A percentile compares a stretch with the other conserved stretches of the same genome.
Evolutionary conservation across 257 asterid genomes (phyloP).

Genomic region (Nicotiana obtusifolia): DNA sequence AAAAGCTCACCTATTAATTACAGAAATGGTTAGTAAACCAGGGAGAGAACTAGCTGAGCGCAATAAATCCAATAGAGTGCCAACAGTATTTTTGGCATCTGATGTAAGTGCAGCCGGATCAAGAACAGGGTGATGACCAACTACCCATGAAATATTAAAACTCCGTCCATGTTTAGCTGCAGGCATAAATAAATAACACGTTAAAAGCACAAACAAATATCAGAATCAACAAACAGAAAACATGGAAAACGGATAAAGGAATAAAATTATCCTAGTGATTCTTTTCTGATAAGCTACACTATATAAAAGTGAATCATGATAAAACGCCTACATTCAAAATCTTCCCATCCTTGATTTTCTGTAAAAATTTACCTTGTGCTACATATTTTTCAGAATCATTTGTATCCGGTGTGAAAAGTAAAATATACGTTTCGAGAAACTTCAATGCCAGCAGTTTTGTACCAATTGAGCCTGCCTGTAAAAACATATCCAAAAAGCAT

Average conservation of each 20-base stretch:
- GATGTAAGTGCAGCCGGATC: constrained; percentile 55
- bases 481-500: constrained; percentile 20
- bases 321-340: constrained; percentile 13
- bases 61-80: constrained; percentile 66
- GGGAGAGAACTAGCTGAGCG: constrained; percentile 59
- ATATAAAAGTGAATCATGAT: constrained; percentile 1
- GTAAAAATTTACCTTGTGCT: constrained; percentile 53
- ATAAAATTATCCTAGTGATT: neutral
- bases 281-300: neutral
- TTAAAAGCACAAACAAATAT: neutral
- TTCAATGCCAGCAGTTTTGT: constrained; percentile 71
- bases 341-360: neutral
- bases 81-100: constrained; percentile 67
- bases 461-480: constrained; percentile 72
- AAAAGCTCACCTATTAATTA: constrained; percentile 78
- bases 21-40: constrained; percentile 70
- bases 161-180: constrained; percentile 43
- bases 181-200: constrained; percentile 33
- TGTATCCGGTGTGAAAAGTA: constrained; percentile 63
- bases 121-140: constrained; percentile 70
- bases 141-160: constrained; percentile 76
- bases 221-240: neutral
- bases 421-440: constrained; percentile 63
- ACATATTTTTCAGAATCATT: constrained; percentile 44
- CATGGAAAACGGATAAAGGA: neutral